A percentile compares a stretch with the other conserved stretches of the same genome.
Evolutionary conservation across 148 eudicot genomes (phyloP).

Genomic region (Nepenthes gracilis): DNA sequence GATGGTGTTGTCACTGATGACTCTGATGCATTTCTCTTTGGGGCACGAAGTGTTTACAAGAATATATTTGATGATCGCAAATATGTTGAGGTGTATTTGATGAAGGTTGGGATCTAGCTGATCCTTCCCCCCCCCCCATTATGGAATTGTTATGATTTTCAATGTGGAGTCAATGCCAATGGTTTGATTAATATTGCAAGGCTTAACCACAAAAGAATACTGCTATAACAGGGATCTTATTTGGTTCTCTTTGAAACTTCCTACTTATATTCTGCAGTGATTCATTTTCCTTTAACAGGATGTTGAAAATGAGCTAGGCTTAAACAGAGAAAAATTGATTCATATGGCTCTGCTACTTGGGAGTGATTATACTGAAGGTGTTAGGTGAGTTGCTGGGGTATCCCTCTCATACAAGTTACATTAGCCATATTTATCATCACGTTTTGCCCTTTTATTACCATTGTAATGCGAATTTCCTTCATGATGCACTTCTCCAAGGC

Average conservation of each 20-base stretch:
- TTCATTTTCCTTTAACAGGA: constrained; percentile 44
- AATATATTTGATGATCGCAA: constrained; percentile 98
- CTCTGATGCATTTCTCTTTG: constrained; percentile 95
- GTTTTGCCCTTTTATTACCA: not conserved
- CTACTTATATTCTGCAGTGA: not conserved
- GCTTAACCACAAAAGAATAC: not conserved
- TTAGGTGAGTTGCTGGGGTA: constrained; percentile 39
- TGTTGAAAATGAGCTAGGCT: constrained; percentile 85
- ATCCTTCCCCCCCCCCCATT: not conserved
- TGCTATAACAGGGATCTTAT: not conserved
- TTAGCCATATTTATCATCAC: not conserved
- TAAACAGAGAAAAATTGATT: constrained; percentile 70
- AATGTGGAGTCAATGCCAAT: no score
- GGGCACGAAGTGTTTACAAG: constrained; percentile 85
- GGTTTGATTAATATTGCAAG: no score
- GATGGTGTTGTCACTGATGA: constrained; percentile 99
- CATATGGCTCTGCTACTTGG: constrained; percentile 95
- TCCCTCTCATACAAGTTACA: not conserved
- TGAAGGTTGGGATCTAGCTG: constrained; percentile 54
- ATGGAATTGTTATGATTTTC: not conserved
- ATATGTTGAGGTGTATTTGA: constrained; percentile 86
- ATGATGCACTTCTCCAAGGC: no score
- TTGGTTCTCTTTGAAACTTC: not conserved
- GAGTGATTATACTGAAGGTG: constrained; percentile 99
- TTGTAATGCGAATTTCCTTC: no score